phyloP scores from a whole-genome alignment of 1,139 yeast species.

The Hanseniaspora uvarum region DNA sequence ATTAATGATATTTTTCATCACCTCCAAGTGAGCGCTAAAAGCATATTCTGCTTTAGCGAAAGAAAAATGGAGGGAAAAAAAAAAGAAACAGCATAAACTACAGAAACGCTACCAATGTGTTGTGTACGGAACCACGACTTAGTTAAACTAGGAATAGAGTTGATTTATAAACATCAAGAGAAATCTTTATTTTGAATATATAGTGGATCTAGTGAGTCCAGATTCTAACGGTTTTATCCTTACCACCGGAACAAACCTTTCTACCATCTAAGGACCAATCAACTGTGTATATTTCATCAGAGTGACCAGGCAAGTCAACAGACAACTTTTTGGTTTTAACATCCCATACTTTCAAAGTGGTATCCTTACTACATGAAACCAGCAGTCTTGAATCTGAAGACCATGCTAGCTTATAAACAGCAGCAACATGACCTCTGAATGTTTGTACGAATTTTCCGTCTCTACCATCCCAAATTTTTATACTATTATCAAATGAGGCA shows the following conservation, averaged over 20 bases:
- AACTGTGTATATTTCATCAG: conserved; percentile 91
- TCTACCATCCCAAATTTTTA: conserved; percentile 92
- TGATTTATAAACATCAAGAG: no score
- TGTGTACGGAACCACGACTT: no score
- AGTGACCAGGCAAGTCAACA: conserved; percentile 90
- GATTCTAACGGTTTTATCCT: conserved; percentile 82
- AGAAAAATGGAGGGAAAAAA: no score
- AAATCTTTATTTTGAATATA: no score
- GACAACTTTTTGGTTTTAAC: conserved; percentile 70
- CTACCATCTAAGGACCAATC: conserved; percentile 97
- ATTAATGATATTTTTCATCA: no score
- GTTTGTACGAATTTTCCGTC: conserved; percentile 85
- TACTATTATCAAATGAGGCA: conserved; percentile 88
- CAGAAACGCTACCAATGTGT: no score
- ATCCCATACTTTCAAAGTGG: conserved; percentile 97
- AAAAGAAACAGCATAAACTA: no score
- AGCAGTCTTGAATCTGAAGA: conserved; percentile 84
- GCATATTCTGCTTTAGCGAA: no score
- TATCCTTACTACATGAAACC: conserved; percentile 91
- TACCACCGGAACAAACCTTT: conserved; percentile 91
- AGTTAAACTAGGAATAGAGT: no score
- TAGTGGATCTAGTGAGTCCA: conserved; percentile 58
- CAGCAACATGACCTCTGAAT: conserved; percentile 93
- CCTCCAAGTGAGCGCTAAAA: no score
- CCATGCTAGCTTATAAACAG: conserved; percentile 99